A percentile compares a stretch with the other conserved stretches of the same genome.
phyloP scores from a whole-genome alignment of 2,329 filamentous ascomycete genomes.

The Ascochyta lentis region DNA sequence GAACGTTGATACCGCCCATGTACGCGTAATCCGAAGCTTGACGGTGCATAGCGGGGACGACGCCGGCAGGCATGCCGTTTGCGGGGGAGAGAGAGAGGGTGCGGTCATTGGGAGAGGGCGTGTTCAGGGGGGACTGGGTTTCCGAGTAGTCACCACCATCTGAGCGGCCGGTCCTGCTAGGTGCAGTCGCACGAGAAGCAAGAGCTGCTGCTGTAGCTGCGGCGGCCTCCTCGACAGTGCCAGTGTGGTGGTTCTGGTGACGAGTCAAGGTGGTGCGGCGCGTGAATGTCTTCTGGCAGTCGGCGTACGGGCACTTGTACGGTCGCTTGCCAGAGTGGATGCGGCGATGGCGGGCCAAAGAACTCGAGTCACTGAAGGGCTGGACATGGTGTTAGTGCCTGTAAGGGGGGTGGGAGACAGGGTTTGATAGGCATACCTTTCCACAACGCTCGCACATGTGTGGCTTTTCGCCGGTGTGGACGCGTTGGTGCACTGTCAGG shows the following conservation, averaged over 20 bases:
- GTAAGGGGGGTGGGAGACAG: background rate
- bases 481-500: constrained; percentile 90
- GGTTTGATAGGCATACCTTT: constrained; percentile 69
- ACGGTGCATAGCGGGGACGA: constrained; percentile 72
- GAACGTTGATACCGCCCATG: constrained; percentile 78
- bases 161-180: constrained; percentile 64
- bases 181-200: constrained; percentile 60
- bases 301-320: constrained; percentile 96
- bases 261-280: constrained; percentile 92
- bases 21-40: constrained; percentile 75
- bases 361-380: constrained; percentile 97
- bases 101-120: constrained; percentile 82
- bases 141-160: constrained; percentile 75
- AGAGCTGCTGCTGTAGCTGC: constrained; percentile 86
- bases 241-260: constrained; percentile 95
- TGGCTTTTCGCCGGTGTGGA: constrained; percentile 97
- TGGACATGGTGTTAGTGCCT: constrained; percentile 51
- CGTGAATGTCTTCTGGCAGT: constrained; percentile 98
- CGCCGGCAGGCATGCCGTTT: constrained; percentile 70
- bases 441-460: constrained; percentile 97
- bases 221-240: constrained; percentile 92
- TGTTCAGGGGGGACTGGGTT: constrained; percentile 76
- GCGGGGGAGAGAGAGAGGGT: constrained; percentile 80
- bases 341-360: constrained; percentile 87
- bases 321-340: constrained; percentile 96